Conservation (phyloP, 495 filamentous ascomycete species). For the Xanthoparmelia taractica region DNA sequence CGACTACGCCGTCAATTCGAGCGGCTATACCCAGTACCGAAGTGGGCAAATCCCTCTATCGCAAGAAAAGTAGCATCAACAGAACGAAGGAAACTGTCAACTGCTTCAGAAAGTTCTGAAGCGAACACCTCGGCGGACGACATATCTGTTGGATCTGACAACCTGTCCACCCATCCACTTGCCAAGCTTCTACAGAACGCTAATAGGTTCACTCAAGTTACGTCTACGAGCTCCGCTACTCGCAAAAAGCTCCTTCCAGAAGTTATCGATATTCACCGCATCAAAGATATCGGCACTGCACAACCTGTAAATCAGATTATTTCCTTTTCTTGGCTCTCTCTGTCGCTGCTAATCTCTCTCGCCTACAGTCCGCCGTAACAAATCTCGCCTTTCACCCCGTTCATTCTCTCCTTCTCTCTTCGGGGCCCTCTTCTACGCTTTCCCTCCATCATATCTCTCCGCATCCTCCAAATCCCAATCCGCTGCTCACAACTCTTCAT, state of each 20-base stretch:
- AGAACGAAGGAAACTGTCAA: constrained; percentile 43
- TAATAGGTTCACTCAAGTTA: constrained; percentile 44
- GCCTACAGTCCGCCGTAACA: constrained; percentile 61
- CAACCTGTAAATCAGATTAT: constrained; percentile 44
- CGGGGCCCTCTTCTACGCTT: constrained; percentile 73
- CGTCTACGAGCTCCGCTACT: constrained; percentile 32
- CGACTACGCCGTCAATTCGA: constrained; percentile 75
- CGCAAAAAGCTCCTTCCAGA: constrained; percentile 69
- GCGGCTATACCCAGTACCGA: constrained; percentile 67
- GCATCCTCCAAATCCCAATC: constrained; percentile 68
- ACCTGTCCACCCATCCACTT: constrained; percentile 63
- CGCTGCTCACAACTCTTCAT: constrained; percentile 81
- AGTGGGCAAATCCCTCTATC: constrained; percentile 59
- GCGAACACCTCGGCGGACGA: constrained; percentile 52
- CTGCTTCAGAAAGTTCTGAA: constrained; percentile 41
- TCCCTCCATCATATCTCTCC: constrained; percentile 82
- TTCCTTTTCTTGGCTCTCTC: constrained; percentile 11
- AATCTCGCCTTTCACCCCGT: constrained; percentile 83
- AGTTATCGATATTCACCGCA: constrained; percentile 72
- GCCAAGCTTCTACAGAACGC: constrained; percentile 69
- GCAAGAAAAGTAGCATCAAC: constrained; percentile 34
- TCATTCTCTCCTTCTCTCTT: constrained; percentile 80
- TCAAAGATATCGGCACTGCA: constrained; percentile 54
- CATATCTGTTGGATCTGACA: constrained; percentile 45
- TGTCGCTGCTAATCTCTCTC: constrained; percentile 35